These are phyloP conservation scores for Starmerella etchellsii DNA, from an alignment of 805 yeast species.

Conservation along the genomic window DNA sequence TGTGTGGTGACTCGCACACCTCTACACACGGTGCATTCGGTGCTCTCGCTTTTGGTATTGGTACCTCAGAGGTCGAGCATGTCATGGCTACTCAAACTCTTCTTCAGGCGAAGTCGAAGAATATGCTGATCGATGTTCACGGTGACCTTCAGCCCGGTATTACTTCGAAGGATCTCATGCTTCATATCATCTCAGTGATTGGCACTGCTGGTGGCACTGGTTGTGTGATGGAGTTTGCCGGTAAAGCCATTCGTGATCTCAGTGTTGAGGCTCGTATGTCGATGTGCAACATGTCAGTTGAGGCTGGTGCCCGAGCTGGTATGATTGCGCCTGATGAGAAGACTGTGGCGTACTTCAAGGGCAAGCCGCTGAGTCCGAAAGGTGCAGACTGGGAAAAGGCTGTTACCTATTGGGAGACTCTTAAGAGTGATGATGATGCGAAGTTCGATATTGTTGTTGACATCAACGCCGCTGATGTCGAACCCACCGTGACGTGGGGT, in stretches of 20 bases:
- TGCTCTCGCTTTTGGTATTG: constrained; percentile 93
- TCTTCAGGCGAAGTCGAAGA: constrained; percentile 88
- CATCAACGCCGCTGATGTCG: constrained; percentile 70
- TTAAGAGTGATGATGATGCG: constrained; percentile 83
- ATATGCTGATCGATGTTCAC: constrained; percentile 78
- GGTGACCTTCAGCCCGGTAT: constrained; percentile 81
- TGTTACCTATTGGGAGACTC: constrained; percentile 75
- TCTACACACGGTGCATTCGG: constrained; percentile 99
- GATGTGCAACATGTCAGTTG: constrained; percentile 97
- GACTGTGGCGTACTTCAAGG: constrained; percentile 80
- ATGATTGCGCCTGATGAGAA: constrained; percentile 92
- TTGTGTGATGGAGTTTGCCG: constrained; percentile 89
- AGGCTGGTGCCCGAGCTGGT: constrained; percentile 99
- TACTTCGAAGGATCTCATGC: constrained; percentile 88
- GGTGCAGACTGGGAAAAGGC: constrained; percentile 96
- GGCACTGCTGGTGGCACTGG: constrained; percentile 99
- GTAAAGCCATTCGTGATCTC: constrained; percentile 78
- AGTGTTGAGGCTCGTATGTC: constrained; percentile 99
- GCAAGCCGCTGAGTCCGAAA: constrained; percentile 87
- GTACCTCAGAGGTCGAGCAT: constrained; percentile 98
- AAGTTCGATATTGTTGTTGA: constrained; percentile 70
- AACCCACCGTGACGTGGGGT: constrained; percentile 99
- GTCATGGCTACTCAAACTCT: constrained; percentile 92
- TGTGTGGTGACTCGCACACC: constrained; percentile 98
- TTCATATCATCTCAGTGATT: constrained; percentile 89